Conservation (phyloP, 2,329 filamentous ascomycete genomes). For the Sclerotinia borealis region DNA sequence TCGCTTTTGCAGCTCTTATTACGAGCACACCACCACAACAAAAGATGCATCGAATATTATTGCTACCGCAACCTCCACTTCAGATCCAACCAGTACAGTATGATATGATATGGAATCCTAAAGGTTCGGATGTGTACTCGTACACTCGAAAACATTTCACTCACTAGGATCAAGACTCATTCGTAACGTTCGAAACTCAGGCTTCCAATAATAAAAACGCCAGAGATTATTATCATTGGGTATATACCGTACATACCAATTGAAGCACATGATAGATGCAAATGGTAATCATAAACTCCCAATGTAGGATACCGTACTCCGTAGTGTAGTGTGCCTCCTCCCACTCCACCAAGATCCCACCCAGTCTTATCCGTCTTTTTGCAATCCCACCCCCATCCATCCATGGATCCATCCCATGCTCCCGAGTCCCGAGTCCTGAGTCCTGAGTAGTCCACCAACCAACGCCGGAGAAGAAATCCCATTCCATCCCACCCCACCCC, state of each 20-base stretch:
- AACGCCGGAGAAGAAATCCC: slow-evolving; percentile 10
- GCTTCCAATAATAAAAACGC: not conserved
- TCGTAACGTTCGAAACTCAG: not conserved
- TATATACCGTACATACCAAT: not conserved
- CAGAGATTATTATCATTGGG: not conserved
- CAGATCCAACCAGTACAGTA: too few species aligned
- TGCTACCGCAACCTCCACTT: not conserved
- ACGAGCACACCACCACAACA: too few species aligned
- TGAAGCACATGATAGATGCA: not conserved
- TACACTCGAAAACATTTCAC: not conserved
- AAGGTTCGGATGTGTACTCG: too few species aligned
- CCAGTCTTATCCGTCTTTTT: not conserved
- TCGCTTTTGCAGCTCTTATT: not conserved
- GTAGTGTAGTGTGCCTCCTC: not conserved
- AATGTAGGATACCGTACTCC: too few species aligned
- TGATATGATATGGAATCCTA: not conserved
- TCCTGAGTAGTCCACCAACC: not conserved
- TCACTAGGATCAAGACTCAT: not conserved
- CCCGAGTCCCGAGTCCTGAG: too few species aligned
- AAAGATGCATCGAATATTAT: not conserved
- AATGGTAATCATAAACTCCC: not conserved
- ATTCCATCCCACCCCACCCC: too few species aligned
- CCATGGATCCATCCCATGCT: too few species aligned
- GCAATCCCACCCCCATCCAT: not conserved
- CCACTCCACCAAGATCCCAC: not conserved